Evolutionary conservation across 1,284 basidiomycete genomes (phyloP).

Genomic region (Ceratobasidium sp.): DNA sequence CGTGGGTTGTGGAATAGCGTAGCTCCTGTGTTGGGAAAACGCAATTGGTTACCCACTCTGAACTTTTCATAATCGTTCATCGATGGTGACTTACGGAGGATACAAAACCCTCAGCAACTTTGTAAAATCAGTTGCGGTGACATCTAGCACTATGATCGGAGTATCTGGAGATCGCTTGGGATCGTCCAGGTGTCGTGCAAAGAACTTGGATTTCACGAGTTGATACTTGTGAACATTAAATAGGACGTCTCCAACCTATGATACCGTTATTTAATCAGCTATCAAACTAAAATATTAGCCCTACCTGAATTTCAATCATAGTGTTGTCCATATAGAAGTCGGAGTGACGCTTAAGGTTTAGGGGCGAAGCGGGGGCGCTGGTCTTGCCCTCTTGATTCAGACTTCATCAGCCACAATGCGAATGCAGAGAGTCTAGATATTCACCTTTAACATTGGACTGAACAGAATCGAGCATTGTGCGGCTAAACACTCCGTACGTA

Average conservation of each 20-base stretch:
- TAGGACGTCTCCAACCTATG: neutral
- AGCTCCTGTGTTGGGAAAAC: neutral
- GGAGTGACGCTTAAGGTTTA: too few relatives aligned
- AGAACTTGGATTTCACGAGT: constrained; percentile 8
- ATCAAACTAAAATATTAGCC: neutral
- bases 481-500: too few relatives aligned
- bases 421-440: too few relatives aligned
- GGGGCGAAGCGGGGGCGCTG: too few relatives aligned
- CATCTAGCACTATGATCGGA: constrained; percentile 1
- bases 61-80: neutral
- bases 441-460: too few relatives aligned
- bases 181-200: neutral
- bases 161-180: neutral
- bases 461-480: too few relatives aligned
- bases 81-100: neutral
- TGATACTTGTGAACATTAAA: constrained; percentile 28
- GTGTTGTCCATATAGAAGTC: constrained; percentile 3
- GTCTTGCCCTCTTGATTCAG: too few relatives aligned
- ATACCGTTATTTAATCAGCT: too few relatives aligned
- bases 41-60: neutral
- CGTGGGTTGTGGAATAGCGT: neutral
- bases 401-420: too few relatives aligned
- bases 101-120: neutral
- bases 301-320: neutral
- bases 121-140: constrained; percentile 2